Evolutionary conservation across 331 rosid genomes (phyloP).

Genomic region (Erythrophleum ivorense): DNA sequence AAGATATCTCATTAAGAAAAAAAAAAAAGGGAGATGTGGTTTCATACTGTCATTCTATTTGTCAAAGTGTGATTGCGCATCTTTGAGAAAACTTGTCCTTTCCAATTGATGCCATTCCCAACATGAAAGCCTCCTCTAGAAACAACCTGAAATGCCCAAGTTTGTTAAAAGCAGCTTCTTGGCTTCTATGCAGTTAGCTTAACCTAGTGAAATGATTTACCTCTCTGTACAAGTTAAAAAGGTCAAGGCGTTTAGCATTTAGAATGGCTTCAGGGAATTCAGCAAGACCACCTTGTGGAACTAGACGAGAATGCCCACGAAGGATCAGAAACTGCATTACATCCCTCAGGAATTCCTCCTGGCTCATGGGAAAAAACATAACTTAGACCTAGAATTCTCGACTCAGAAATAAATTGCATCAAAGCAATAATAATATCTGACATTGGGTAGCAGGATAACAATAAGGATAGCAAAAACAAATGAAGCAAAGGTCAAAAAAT

Average conservation of each 20-base stretch:
- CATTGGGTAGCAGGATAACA: background rate
- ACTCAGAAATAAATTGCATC: conserved; percentile 23
- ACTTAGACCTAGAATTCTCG: conserved; percentile 3
- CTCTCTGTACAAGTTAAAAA: conserved; percentile 93
- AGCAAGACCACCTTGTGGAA: conserved; percentile 84
- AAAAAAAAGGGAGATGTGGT: conserved; percentile 26
- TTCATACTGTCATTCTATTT: conserved; percentile 92
- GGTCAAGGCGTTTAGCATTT: conserved; percentile 92
- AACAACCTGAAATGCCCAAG: conserved; percentile 67
- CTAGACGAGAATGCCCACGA: conserved; percentile 85
- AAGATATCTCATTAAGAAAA: background rate
- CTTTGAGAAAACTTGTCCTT: conserved; percentile 97
- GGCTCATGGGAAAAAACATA: conserved; percentile 18
- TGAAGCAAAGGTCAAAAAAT: conserved; percentile 22
- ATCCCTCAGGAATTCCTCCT: conserved; percentile 92
- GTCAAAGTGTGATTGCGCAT: conserved; percentile 93
- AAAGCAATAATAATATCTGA: background rate
- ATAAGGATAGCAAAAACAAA: conserved; percentile 7
- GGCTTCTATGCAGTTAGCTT: conserved; percentile 13
- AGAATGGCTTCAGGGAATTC: conserved; percentile 94
- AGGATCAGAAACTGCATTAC: conserved; percentile 89
- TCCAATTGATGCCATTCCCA: conserved; percentile 96
- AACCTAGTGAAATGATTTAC: conserved; percentile 45
- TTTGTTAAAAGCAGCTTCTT: conserved; percentile 25
- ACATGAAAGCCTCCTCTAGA: conserved; percentile 96